Conservation (phyloP, 129 eudicot species). For the Deinandra increscens region DNA sequence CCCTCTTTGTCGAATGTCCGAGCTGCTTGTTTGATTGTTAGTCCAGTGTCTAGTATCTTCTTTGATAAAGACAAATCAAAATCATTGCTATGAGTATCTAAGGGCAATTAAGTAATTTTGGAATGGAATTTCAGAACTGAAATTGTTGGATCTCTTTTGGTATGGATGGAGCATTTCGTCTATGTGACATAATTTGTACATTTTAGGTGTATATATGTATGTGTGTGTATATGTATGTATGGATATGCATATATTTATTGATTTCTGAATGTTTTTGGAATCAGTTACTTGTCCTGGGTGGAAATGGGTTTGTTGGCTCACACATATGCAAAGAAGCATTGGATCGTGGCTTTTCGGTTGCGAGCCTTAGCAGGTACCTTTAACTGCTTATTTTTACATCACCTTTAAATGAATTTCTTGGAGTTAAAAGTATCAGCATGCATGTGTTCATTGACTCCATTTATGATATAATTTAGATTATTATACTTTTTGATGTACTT, state of each 20-base stretch:
- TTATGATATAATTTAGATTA: neutral
- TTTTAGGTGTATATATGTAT: neutral
- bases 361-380: constrained; percentile 90
- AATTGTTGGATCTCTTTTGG: neutral
- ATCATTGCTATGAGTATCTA: too few species aligned
- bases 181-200: neutral
- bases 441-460: constrained; percentile 21
- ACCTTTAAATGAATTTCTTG: neutral
- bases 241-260: neutral
- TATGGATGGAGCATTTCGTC: neutral
- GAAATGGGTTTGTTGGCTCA: constrained; percentile 97
- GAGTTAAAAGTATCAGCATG: neutral
- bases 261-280: constrained; percentile 17
- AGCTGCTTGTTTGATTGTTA: too few species aligned
- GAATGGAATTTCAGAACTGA: too few species aligned
- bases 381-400: neutral
- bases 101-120: too few species aligned
- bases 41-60: too few species aligned
- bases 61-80: too few species aligned
- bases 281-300: constrained; percentile 91
- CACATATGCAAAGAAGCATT: constrained; percentile 89
- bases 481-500: neutral
- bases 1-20: too few species aligned
- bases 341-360: constrained; percentile 72
- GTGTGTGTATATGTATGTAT: too few species aligned